Percentiles rank a stretch among this genome's conserved stretches.
Conservation (phyloP, 2,329 filamentous ascomycete species). For the Claviceps fusiformis region DNA sequence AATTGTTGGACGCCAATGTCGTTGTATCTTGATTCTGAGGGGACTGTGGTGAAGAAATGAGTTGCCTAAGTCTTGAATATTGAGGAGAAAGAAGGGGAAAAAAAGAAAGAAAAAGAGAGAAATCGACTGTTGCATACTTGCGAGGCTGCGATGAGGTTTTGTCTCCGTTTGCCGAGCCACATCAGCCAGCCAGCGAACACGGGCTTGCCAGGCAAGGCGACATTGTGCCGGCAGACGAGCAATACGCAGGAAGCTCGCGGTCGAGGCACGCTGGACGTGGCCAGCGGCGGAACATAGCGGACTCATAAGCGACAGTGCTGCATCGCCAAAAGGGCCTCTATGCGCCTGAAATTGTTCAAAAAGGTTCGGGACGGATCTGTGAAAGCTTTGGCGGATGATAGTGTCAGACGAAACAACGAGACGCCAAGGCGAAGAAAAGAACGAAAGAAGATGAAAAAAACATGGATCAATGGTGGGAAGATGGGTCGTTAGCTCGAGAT, state of each 20-base stretch:
- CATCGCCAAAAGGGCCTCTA: conserved; percentile 13
- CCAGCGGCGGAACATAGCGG: conserved; percentile 20
- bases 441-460: too few relatives aligned
- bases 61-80: neutral
- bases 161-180: conserved; percentile 14
- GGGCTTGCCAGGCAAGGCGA: conserved; percentile 21
- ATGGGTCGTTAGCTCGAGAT: neutral
- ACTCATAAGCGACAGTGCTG: conserved; percentile 12
- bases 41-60: conserved; percentile 18
- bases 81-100: neutral
- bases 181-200: conserved; percentile 31
- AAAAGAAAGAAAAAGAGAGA: neutral
- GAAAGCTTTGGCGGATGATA: neutral
- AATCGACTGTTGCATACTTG: conserved; percentile 21
- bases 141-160: conserved; percentile 19
- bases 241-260: conserved; percentile 36
- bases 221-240: conserved; percentile 33
- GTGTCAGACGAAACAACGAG: neutral
- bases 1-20: conserved; percentile 92
- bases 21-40: conserved; percentile 60
- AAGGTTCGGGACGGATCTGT: neutral
- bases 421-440: neutral
- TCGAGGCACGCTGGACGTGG: conserved; percentile 26
- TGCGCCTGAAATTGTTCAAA: conserved; percentile 2
- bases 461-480: too few relatives aligned